These are phyloP conservation scores for Claviceps sp. DNA, from an alignment of 2,329 filamentous ascomycete species.

Conservation along the genomic window DNA sequence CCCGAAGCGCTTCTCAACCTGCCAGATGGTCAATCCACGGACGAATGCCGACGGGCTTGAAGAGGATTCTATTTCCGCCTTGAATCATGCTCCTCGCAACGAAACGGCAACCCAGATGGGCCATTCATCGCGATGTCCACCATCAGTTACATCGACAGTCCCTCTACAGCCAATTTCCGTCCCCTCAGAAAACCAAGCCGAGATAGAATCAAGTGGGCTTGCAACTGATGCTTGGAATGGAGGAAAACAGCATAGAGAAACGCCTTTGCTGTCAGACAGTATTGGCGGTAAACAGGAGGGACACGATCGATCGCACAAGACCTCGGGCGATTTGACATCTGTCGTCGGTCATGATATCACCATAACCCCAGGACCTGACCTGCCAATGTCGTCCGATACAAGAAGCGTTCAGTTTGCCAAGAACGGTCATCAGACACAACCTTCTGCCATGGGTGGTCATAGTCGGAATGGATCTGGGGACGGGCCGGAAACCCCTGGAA, in stretches of 20 bases:
- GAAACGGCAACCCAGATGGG: conserved; percentile 5
- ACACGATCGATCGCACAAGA: background rate
- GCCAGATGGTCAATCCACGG: background rate
- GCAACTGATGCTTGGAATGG: conserved; percentile 10
- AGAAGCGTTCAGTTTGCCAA: conserved; percentile 68
- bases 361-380: background rate
- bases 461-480: conserved; percentile 54
- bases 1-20: background rate
- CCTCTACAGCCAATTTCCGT: conserved; percentile 5
- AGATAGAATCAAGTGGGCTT: background rate
- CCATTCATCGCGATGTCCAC: conserved; percentile 3
- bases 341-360: background rate
- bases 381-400: conserved; percentile 8
- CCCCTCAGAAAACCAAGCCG: background rate
- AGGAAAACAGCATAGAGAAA: conserved; percentile 6
- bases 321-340: background rate
- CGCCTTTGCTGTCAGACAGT: conserved; percentile 1
- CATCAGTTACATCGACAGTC: conserved; percentile 2
- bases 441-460: conserved; percentile 29
- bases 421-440: conserved; percentile 33
- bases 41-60: background rate
- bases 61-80: conserved; percentile 10
- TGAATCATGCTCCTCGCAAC: conserved; percentile 7
- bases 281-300: background rate
- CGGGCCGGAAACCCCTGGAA: conserved; percentile 45